Base-by-base conservation (phyloP, 164 flowering plant species). In the Litsea cubeba region DNA sequence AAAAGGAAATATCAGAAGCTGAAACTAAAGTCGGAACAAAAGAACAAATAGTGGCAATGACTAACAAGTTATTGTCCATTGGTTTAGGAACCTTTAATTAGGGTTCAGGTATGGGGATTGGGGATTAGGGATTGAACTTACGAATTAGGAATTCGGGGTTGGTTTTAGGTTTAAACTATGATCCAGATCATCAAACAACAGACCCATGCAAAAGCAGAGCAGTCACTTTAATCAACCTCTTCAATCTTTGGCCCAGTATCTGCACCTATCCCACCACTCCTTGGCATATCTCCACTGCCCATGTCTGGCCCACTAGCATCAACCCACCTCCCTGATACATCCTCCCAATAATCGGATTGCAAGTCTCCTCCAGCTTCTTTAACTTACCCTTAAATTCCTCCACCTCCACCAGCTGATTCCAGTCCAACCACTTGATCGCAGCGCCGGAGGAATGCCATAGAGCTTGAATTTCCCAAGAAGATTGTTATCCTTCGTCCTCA, bases 401-500 rank as follows among this genome's bases (percentile, higher is more conserved):
- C 12, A 62, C 74, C 20, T 72, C 74, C 11, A 66, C 74, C 50
- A 72, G 23, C 25, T 72, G 74, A 50, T 72, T 72, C 1, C 50
- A 12, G 6, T 74, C 76, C 23, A 66, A 46, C 76, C 71, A 74
- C 28, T 65, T 10, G 23, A 73, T 73, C 23, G 76, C 3, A 83
- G 83, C 2, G 85, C 83, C 0, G 79, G 82, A 40, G 82, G 83
- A 30, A 83, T 78, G 11, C 85, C 83, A 11, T 79, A 65, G 17
- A 78, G 72, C 75, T 74, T 74, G 51, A 78, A 75, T 46, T 79
- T 79, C 12, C 81, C 81, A 54, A 79, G 65, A 58, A 79, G 65
- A 72, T 75, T 75, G 71, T 79, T 79, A 30, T 79, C 81, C 17
- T 65, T 71, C 12, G 79, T 78, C 62, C 80, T 78, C 0, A 81